Evolutionary conservation across 2,329 filamentous ascomycete genomes (phyloP), one percentile per base, ranked within the genome.

Genomic region (Phyllosticta ampelicida): DNA sequence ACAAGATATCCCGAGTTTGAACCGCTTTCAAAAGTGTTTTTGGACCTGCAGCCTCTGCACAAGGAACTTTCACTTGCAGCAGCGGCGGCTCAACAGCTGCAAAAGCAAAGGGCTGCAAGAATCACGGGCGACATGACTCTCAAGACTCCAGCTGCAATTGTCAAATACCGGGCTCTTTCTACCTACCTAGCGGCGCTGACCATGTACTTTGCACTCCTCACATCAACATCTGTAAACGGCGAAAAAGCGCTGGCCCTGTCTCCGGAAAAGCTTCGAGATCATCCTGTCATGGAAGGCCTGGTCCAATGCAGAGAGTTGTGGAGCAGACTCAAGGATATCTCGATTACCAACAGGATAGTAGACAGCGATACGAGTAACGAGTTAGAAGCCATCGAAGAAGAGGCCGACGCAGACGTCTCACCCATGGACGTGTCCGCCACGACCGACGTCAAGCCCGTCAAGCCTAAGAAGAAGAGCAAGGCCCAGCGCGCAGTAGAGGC

Each of bases 151-250:
- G 68, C 69, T 56, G 70, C 69, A 9, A 63, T 73, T 9, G 78
- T 89, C 60, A 94, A 92, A 70, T 86, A 87, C 68, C 85, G 89
- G 71, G 84, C 91, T 10, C 77, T 95, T 48, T 86, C 89, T 5
- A 89, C 90, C 60, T 97, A 99, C 68, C 78, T 97, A 21, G 90
- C 88, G 50, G 81, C 89, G 1, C 78, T 99, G 64, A 86, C 88
- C 53, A 91, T 96, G 83, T 99, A 99, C 72, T 96, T 99, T 71
- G 89, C 91, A 44, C 81, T 97, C 36, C 76, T 99, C n/a, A 89
- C 90, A 10, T 95, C 90, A 0, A 86, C 89, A 0, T 79, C 85
- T 54, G 28, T 53, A 23, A 55, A n/a, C 13, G 75, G 76, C 0
- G 73, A 77, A 36, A 62, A 66, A 6, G 72, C 74, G 11, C 79